These are phyloP conservation scores for Podospora anserina DNA, from an alignment of 495 filamentous ascomycete genomes.

Conservation along the genomic window DNA sequence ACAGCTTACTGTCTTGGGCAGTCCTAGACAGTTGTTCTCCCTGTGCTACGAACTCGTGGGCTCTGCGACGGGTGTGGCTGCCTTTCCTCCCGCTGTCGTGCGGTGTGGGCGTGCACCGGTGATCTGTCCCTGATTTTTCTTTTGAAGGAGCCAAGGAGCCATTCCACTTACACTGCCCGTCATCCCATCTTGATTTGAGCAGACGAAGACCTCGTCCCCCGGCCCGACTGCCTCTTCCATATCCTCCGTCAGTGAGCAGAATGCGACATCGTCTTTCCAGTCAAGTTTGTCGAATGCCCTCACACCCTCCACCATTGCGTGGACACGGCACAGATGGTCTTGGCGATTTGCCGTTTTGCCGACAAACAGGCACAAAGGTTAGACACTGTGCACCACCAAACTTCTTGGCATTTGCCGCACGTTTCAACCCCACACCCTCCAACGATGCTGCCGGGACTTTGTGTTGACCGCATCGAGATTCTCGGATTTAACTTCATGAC, in stretches of 20 bases:
- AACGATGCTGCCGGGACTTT: neutral
- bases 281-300: neutral
- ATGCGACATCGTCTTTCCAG: neutral
- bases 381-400: neutral
- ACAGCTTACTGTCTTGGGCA: too few relatives aligned
- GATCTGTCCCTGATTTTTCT: neutral
- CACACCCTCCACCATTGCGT: neutral
- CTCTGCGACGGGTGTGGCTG: neutral
- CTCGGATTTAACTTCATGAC: too few relatives aligned
- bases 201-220: neutral
- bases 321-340: neutral
- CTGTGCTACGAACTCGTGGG: neutral
- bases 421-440: neutral
- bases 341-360: constrained; percentile 6
- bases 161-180: neutral
- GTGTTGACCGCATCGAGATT: neutral
- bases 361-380: neutral
- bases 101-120: neutral
- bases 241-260: neutral
- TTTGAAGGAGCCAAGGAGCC: neutral
- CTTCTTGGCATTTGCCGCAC: neutral
- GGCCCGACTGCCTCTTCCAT: neutral
- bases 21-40: too few relatives aligned
- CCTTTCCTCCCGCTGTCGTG: neutral
- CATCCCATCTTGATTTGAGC: neutral